Conservation (phyloP, 495 filamentous ascomycete genomes). For the Hypomontagnella monticulosa region DNA sequence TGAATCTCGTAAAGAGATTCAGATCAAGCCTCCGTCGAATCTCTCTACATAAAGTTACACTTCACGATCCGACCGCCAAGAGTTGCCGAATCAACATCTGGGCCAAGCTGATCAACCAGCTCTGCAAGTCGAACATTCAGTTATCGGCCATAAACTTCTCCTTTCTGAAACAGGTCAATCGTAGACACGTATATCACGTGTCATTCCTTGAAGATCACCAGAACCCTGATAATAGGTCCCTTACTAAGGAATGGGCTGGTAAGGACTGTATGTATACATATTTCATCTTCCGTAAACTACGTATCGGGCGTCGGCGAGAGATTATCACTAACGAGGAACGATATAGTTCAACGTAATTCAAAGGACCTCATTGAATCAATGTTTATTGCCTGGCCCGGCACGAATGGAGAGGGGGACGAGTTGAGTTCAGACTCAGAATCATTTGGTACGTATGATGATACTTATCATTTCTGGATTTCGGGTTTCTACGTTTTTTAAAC, state of each 20-base stretch:
- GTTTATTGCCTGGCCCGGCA: constrained; percentile 8
- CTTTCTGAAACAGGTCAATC: constrained; percentile 12
- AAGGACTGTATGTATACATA: constrained; percentile 19
- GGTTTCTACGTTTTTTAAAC: no score
- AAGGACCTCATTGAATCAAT: constrained; percentile 15
- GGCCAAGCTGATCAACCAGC: constrained; percentile 35
- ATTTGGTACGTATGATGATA: no score
- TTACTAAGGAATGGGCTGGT: constrained; percentile 8
- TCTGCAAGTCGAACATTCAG: constrained; percentile 28
- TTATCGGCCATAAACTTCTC: constrained; percentile 23
- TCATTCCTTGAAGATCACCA: neutral
- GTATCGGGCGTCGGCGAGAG: neutral
- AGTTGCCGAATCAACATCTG: constrained; percentile 37
- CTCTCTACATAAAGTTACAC: constrained; percentile 45
- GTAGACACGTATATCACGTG: neutral
- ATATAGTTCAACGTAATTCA: constrained; percentile 15
- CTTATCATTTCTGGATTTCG: no score
- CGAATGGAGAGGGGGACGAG: constrained; percentile 1
- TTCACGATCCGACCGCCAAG: neutral
- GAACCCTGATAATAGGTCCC: neutral
- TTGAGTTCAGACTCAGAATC: no score
- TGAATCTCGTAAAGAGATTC: constrained; percentile 49
- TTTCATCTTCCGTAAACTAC: neutral
- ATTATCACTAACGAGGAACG: neutral
- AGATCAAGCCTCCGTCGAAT: constrained; percentile 46